phyloP scores from a whole-genome alignment of 441 rosid genomes.

The Pelargonium australe region DNA sequence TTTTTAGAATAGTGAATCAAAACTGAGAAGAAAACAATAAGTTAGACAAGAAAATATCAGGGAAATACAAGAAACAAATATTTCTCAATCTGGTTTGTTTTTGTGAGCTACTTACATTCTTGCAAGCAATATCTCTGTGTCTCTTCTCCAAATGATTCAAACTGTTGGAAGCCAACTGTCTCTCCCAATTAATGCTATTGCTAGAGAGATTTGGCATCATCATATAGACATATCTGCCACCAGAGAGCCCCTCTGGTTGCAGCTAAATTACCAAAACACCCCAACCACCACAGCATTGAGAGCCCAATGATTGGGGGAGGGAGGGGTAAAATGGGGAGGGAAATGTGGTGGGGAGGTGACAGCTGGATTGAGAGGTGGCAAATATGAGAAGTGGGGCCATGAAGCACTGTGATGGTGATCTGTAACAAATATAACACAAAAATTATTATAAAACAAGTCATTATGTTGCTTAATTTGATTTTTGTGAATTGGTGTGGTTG shows the following conservation, averaged over 20 bases:
- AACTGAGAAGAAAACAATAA: background rate
- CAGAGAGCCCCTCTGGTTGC: constrained; percentile 16
- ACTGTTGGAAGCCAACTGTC: constrained; percentile 19
- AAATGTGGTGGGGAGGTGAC: background rate
- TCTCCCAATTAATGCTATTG: constrained; percentile 19
- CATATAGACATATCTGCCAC: constrained; percentile 19
- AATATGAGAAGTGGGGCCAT: background rate
- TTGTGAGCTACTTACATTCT: background rate
- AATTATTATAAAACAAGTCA: too few relatives aligned
- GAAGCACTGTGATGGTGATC: background rate
- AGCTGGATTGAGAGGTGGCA: background rate
- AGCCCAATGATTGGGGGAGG: background rate
- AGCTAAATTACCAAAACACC: constrained; percentile 20
- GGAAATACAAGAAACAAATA: background rate
- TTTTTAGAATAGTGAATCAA: too few relatives aligned
- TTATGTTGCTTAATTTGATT: too few relatives aligned
- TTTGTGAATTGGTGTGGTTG: too few relatives aligned
- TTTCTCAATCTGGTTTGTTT: background rate
- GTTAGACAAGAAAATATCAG: background rate
- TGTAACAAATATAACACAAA: background rate
- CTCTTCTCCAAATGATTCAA: constrained; percentile 17
- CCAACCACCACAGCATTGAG: background rate
- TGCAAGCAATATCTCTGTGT: background rate
- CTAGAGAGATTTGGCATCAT: constrained; percentile 19
- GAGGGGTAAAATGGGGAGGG: background rate